These are phyloP conservation scores for Sesbania bispinosa DNA, from an alignment of 306 rosid species.

Conservation along the genomic window DNA sequence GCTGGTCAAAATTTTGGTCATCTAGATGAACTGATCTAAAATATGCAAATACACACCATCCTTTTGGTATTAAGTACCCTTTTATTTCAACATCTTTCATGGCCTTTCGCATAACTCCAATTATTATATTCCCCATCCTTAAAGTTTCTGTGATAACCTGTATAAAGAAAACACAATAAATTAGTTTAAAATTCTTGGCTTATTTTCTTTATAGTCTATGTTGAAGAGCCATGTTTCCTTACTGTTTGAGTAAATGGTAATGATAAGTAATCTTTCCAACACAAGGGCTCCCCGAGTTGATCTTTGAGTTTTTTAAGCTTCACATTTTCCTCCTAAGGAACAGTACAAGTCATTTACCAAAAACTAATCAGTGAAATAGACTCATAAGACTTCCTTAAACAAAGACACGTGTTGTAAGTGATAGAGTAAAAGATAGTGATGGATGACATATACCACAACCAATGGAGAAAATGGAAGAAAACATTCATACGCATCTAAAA, in stretches of 20 bases:
- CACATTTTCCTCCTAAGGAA: slow-evolving; percentile 76
- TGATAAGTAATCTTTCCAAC: slow-evolving; percentile 83
- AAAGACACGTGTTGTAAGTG: not conserved
- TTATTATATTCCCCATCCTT: slow-evolving; percentile 81
- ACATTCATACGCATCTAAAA: not conserved
- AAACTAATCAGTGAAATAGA: not conserved
- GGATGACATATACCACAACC: not conserved
- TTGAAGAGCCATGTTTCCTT: slow-evolving; percentile 24
- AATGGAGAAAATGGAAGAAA: not conserved
- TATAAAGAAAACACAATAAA: not conserved
- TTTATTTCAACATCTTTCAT: slow-evolving; percentile 81
- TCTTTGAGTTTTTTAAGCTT: slow-evolving; percentile 63
- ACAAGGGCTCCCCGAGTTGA: slow-evolving; percentile 61
- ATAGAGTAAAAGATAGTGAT: not conserved
- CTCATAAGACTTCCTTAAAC: not conserved
- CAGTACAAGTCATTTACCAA: slow-evolving; percentile 8
- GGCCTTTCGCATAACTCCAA: slow-evolving; percentile 87
- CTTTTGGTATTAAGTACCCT: slow-evolving; percentile 79
- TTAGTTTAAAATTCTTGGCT: not conserved
- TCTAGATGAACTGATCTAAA: slow-evolving; percentile 96
- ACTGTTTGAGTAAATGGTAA: slow-evolving; percentile 86
- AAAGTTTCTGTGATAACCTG: slow-evolving; percentile 90
- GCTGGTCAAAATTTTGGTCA: slow-evolving; percentile 61
- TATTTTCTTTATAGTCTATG: not conserved
- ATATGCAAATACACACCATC: slow-evolving; percentile 77